Conservation (phyloP, 192 early-diverging fungal species). For the Chytriomyces sp. region DNA sequence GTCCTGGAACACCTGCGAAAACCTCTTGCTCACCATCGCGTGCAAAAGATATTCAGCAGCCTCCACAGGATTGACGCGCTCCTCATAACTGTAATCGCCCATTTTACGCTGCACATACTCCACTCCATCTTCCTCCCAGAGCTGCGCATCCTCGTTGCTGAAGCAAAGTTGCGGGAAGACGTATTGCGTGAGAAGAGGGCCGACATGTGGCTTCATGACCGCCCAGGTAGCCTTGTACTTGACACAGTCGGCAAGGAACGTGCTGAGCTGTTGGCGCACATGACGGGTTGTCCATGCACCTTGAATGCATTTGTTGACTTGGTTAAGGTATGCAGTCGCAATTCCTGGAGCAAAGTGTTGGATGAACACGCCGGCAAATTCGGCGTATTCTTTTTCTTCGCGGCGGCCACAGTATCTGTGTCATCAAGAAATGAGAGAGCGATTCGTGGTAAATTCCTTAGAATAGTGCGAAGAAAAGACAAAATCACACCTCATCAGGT, state of each 20-base stretch:
- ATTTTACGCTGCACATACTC: slow-evolving; percentile 77
- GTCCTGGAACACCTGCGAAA: slow-evolving; percentile 76
- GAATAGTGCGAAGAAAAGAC: not conserved
- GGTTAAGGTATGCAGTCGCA: slow-evolving; percentile 79
- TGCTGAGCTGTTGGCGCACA: slow-evolving; percentile 70
- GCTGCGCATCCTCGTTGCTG: slow-evolving; percentile 77
- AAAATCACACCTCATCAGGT: slow-evolving; percentile 61
- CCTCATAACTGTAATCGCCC: slow-evolving; percentile 70
- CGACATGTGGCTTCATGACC: slow-evolving; percentile 83
- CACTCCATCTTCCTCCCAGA: slow-evolving; percentile 92
- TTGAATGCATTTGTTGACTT: slow-evolving; percentile 76
- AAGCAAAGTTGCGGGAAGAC: slow-evolving; percentile 95
- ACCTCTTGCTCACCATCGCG: slow-evolving; percentile 76
- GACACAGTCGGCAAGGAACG: slow-evolving; percentile 83
- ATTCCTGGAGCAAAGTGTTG: slow-evolving; percentile 90
- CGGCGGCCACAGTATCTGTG: slow-evolving; percentile 32
- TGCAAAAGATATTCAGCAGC: slow-evolving; percentile 81
- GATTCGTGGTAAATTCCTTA: no score
- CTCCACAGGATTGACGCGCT: slow-evolving; percentile 75
- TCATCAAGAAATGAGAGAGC: no score
- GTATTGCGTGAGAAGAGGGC: slow-evolving; percentile 82
- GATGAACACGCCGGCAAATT: slow-evolving; percentile 86
- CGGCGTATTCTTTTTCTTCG: slow-evolving; percentile 42
- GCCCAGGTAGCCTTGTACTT: slow-evolving; percentile 90
- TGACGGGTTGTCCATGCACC: slow-evolving; percentile 77